Evolutionary conservation across 495 filamentous ascomycete species (phyloP).

Genomic region (Talaromyces thailandensis): DNA sequence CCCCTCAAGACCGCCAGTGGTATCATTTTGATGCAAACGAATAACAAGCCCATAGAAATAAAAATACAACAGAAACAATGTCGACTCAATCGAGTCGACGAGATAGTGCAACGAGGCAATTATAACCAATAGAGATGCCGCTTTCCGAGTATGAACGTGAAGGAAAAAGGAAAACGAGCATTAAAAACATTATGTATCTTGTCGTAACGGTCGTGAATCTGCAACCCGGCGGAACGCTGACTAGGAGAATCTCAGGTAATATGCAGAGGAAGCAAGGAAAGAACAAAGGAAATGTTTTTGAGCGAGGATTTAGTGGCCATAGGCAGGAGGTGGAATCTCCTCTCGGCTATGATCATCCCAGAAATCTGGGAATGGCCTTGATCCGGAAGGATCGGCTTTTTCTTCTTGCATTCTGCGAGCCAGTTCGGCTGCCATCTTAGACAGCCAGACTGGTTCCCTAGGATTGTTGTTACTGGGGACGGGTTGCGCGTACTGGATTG

Average conservation of each 20-base stretch:
- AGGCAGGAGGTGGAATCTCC: conserved; percentile 35
- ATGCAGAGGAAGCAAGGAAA: conserved; percentile 9
- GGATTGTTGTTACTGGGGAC: background rate
- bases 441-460: conserved; percentile 72
- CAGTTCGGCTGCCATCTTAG: conserved; percentile 86
- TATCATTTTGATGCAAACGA: conserved; percentile 4
- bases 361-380: conserved; percentile 26
- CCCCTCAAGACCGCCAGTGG: conserved; percentile 5
- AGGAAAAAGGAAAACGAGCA: background rate
- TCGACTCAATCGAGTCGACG: background rate
- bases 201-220: conserved; percentile 8
- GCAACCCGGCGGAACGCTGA: conserved; percentile 6
- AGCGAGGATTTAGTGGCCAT: conserved; percentile 27
- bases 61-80: background rate
- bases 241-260: conserved; percentile 4
- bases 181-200: background rate
- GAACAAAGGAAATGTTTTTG: conserved; percentile 4
- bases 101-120: background rate
- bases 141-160: background rate
- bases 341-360: conserved; percentile 31
- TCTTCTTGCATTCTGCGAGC: conserved; percentile 75
- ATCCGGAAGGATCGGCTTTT: conserved; percentile 27
- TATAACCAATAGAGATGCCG: conserved; percentile 1
- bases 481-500: conserved; percentile 20
- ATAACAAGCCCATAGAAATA: background rate